Evolutionary conservation across 768 basidiomycete genomes (phyloP).

Genomic region (Neoboletus magnificus): DNA sequence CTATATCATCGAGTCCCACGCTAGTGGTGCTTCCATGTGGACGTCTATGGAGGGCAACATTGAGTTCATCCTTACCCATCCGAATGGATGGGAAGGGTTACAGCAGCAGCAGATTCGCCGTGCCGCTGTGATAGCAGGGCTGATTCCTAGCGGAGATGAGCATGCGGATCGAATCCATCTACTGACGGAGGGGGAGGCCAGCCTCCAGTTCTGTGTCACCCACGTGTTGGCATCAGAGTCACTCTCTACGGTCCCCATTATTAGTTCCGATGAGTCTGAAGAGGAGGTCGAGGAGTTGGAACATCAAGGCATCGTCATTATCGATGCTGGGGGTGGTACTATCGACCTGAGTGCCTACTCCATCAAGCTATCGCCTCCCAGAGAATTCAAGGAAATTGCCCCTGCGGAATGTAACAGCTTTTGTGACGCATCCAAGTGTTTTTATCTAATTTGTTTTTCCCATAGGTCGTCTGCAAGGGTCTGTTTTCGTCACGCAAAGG

Average conservation of each 20-base stretch:
- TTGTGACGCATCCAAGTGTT: not conserved
- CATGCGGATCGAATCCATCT: constrained; percentile 20
- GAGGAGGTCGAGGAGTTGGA: constrained; percentile 20
- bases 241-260: constrained; percentile 7
- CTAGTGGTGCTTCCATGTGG: constrained; percentile 28
- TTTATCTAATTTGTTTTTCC: not conserved
- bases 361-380: constrained; percentile 18
- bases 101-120: constrained; percentile 30
- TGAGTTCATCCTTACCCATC: constrained; percentile 27
- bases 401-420: constrained; percentile 27
- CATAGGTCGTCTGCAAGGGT: constrained; percentile 38
- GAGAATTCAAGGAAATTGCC: constrained; percentile 34
- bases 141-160: constrained; percentile 15
- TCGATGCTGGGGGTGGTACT: constrained; percentile 39
- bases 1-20: constrained; percentile 25
- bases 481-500: constrained; percentile 33
- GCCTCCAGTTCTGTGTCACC: constrained; percentile 38
- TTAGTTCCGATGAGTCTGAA: not conserved
- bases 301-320: constrained; percentile 32
- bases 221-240: constrained; percentile 37
- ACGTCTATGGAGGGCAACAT: constrained; percentile 17
- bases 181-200: constrained; percentile 28
- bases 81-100: constrained; percentile 32
- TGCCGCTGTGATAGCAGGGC: constrained; percentile 22
- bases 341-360: constrained; percentile 38